Conservation (phyloP, 2,329 filamentous ascomycete species). For the Botrytis paeoniae region DNA sequence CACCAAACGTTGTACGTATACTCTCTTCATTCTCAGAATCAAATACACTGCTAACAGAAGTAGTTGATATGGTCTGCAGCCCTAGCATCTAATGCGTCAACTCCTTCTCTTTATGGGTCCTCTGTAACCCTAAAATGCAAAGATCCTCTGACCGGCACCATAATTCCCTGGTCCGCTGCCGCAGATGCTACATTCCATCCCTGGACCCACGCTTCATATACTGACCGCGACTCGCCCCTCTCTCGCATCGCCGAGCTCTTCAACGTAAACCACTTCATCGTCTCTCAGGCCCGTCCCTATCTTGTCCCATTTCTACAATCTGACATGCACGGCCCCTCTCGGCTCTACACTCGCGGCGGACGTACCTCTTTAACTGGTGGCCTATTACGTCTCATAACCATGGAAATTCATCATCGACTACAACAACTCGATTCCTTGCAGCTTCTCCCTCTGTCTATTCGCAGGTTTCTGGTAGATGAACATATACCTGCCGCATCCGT, state of each 20-base stretch:
- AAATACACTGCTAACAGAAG: not conserved
- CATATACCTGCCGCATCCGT: constrained; percentile 73
- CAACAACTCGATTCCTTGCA: constrained; percentile 76
- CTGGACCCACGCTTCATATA: constrained; percentile 53
- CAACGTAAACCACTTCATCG: constrained; percentile 85
- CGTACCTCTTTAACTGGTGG: constrained; percentile 57
- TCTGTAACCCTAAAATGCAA: constrained; percentile 59
- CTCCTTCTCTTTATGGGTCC: constrained; percentile 48
- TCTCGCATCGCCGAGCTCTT: constrained; percentile 63
- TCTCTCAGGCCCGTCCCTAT: constrained; percentile 88
- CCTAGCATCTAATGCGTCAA: constrained; percentile 54
- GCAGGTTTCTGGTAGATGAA: constrained; percentile 79
- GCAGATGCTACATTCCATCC: constrained; percentile 51
- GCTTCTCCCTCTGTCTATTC: constrained; percentile 65
- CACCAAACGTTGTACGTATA: constrained; percentile 78
- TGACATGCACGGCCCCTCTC: constrained; percentile 73
- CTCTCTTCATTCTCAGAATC: not conserved
- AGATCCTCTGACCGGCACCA: constrained; percentile 54
- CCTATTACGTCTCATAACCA: constrained; percentile 64
- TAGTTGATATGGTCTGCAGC: constrained; percentile 60
- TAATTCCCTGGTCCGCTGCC: constrained; percentile 56
- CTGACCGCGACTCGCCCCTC: constrained; percentile 56
- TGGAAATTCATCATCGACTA: constrained; percentile 78
- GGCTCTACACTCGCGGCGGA: constrained; percentile 56
- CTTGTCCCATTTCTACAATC: constrained; percentile 80